phyloP scores from a whole-genome alignment of 2,329 filamentous ascomycete genomes.

The Dryadomyces sulphureus region DNA sequence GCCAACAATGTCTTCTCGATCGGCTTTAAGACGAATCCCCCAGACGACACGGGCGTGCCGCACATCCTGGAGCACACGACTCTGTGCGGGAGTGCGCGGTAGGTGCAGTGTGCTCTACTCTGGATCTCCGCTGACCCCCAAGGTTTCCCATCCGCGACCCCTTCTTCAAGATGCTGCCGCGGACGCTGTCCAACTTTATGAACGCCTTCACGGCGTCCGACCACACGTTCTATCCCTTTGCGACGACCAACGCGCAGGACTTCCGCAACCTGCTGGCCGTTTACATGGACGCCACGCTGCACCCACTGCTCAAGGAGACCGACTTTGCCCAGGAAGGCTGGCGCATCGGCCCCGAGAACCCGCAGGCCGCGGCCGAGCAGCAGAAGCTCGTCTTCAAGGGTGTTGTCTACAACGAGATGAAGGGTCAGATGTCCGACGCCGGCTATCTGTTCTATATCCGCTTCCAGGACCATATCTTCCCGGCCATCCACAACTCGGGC shows the following conservation, averaged over 20 bases:
- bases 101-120: slow-evolving; percentile 13
- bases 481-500: slow-evolving; percentile 88
- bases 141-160: slow-evolving; percentile 96
- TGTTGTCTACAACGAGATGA: slow-evolving; percentile 99
- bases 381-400: slow-evolving; percentile 82
- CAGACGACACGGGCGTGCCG: slow-evolving; percentile 87
- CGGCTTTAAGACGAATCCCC: slow-evolving; percentile 97
- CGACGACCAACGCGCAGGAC: slow-evolving; percentile 88
- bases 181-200: slow-evolving; percentile 99
- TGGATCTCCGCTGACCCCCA: slow-evolving; percentile 2
- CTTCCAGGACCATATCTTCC: slow-evolving; percentile 90
- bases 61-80: slow-evolving; percentile 98
- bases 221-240: slow-evolving; percentile 95
- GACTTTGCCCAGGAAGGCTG: slow-evolving; percentile 97
- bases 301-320: slow-evolving; percentile 74
- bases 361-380: slow-evolving; percentile 35
- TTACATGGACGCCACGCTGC: slow-evolving; percentile 86
- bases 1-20: slow-evolving; percentile 99
- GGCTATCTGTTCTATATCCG: slow-evolving; percentile 92
- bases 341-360: slow-evolving; percentile 89
- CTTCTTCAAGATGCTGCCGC: slow-evolving; percentile 98
- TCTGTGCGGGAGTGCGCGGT: slow-evolving; percentile 89
- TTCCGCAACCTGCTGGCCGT: slow-evolving; percentile 94
- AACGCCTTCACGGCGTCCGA: slow-evolving; percentile 95
- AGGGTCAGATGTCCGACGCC: slow-evolving; percentile 95